phyloP scores from a whole-genome alignment of 305 asterid genomes.

The Solanum hybrid region DNA sequence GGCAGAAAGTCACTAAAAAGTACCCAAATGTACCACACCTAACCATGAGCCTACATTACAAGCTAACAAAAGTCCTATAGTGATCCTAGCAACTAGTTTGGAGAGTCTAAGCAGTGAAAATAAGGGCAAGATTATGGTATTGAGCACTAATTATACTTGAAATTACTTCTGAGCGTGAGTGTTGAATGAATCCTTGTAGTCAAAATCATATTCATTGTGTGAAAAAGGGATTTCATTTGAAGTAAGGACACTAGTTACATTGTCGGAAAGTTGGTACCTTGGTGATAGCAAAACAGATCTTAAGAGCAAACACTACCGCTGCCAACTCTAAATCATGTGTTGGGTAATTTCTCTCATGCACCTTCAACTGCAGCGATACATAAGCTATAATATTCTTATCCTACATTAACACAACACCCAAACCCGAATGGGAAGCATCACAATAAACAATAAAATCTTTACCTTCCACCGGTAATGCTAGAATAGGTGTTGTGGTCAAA shows the following conservation, averaged over 20 bases:
- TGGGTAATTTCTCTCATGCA: no score
- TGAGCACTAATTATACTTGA: not conserved
- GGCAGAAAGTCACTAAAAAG: not conserved
- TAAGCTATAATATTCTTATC: no score
- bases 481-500: no score
- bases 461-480: no score
- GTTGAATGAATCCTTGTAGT: not conserved
- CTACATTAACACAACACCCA: no score
- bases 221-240: not conserved
- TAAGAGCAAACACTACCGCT: no score
- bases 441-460: no score
- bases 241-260: not conserved
- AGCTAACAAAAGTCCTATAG: not conserved
- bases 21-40: not conserved
- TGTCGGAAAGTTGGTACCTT: not conserved
- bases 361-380: no score
- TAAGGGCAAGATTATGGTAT: not conserved
- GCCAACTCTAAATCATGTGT: no score
- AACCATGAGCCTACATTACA: not conserved
- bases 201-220: no score
- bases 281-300: not conserved
- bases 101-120: not conserved
- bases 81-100: not conserved
- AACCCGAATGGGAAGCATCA: no score
- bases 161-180: not conserved